Evolutionary conservation across 2,329 filamentous ascomycete species (phyloP).

Genomic region (Beauveria pseudobassiana): DNA sequence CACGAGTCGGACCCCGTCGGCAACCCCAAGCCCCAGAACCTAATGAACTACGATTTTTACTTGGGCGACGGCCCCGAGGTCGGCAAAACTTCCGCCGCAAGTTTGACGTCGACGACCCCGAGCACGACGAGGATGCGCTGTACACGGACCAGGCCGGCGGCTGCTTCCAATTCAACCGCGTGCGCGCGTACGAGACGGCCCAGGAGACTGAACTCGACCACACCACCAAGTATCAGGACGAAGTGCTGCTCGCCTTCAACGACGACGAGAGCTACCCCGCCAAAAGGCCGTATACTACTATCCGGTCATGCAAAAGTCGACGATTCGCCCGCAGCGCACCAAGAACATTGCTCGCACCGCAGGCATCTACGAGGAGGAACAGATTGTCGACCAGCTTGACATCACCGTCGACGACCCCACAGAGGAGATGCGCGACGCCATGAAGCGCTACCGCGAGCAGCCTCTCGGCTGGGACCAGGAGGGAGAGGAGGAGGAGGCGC

Average conservation of each 20-base stretch:
- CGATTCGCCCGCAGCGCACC: slow-evolving; percentile 54
- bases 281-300: slow-evolving; percentile 60
- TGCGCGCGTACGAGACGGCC: slow-evolving; percentile 58
- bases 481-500: slow-evolving; percentile 26
- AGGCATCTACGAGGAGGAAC: slow-evolving; percentile 39
- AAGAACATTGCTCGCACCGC: slow-evolving; percentile 53
- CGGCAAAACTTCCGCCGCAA: slow-evolving; percentile 51
- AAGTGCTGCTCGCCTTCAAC: slow-evolving; percentile 53
- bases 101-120: slow-evolving; percentile 50
- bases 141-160: slow-evolving; percentile 45
- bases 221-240: slow-evolving; percentile 54
- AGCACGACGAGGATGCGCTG: slow-evolving; percentile 44
- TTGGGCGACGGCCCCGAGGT: slow-evolving; percentile 42
- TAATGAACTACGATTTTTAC: slow-evolving; percentile 62
- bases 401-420: slow-evolving; percentile 48
- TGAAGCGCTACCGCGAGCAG: slow-evolving; percentile 44
- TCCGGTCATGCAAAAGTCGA: slow-evolving; percentile 57
- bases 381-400: slow-evolving; percentile 49
- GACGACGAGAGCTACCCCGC: slow-evolving; percentile 41
- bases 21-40: slow-evolving; percentile 48
- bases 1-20: slow-evolving; percentile 50
- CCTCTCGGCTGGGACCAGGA: slow-evolving; percentile 42
- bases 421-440: slow-evolving; percentile 43
- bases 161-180: slow-evolving; percentile 53
- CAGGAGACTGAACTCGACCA: slow-evolving; percentile 50